Percentiles rank a stretch among this genome's conserved stretches.
These are phyloP conservation scores for Apiospora kogelbergensis DNA, from an alignment of 2,329 filamentous ascomycete genomes.

Conservation along the genomic window DNA sequence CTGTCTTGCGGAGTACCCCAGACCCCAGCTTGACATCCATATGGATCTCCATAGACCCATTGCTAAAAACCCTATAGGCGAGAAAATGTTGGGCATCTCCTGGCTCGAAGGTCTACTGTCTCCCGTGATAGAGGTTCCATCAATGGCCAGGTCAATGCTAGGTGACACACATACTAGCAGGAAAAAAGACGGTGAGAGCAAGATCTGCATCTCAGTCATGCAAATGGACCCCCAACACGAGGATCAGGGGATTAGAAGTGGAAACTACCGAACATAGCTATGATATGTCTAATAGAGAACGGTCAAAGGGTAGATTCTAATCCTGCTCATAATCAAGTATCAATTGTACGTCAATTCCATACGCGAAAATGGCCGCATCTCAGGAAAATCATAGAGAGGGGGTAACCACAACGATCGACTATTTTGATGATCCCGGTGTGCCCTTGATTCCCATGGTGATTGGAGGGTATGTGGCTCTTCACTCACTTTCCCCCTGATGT, in stretches of 20 bases:
- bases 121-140: background rate
- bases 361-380: background rate
- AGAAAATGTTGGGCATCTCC: background rate
- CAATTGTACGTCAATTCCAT: background rate
- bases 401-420: background rate
- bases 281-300: background rate
- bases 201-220: background rate
- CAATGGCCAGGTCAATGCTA: background rate
- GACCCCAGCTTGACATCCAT: background rate
- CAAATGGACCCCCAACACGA: too few relatives aligned
- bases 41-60: background rate
- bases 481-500: background rate
- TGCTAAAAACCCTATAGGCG: background rate
- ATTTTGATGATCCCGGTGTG: slow-evolving; percentile 3
- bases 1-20: background rate
- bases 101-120: background rate
- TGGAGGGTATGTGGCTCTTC: background rate
- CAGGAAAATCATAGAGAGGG: background rate
- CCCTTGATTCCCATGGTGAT: slow-evolving; percentile 6
- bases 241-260: background rate
- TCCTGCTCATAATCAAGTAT: background rate
- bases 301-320: background rate
- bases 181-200: background rate
- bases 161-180: background rate
- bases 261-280: background rate